Base-by-base conservation (phyloP, 2,329 filamentous ascomycete genomes). In the Penicillium sp. region DNA sequence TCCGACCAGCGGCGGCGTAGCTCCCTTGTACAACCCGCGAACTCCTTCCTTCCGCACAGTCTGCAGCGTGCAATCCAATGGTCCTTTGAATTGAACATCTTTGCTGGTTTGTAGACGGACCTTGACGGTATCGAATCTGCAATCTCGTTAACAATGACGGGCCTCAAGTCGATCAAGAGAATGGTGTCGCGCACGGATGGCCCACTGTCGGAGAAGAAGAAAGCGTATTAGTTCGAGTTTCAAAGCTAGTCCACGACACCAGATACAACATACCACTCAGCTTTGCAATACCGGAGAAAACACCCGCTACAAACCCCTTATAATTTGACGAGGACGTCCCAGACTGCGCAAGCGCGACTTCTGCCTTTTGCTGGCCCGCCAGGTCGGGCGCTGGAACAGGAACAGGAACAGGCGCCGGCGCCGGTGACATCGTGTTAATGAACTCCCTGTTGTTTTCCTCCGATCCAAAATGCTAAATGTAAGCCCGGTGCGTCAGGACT, bases 221-320 rank as follows among this genome's bases (percentile, higher is more conserved):
- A 34, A 30, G 33, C 3, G 22, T 7, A 35, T 47, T 42, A 44
- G 19, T 13, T 29, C 27, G 25, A 37, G 10, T 8, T 29, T 29
- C 22, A 19, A 42, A 38, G 19, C 11, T n/a, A 16, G 13, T 34
- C 25, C 25, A 18, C 19, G 11, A 13, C 18, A 43, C 5, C 38
- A 13, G 35, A 40, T 31, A 27, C 28, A 18, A 73, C 80, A 60
- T 72, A 92, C 89, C 89, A 63, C 81, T 83, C 50, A 96, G 75
- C 74, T 97, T 97, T 50, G 91, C 85, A 64, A 97, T 86, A 19
- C 93, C 93, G 31, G 89, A 95, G 67, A 96, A 96, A 6, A 96
- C 83, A n/a, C 93, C 93, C 0, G 89, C 93, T 25, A 96, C 89
- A 67, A 97, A 99, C n/a, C 92, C 93, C 64, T 89, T 91, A 77